Percentiles rank a stretch among this genome's conserved stretches.
Conservation (phyloP, 2,329 filamentous ascomycete genomes). For the Lachnellula arida region DNA sequence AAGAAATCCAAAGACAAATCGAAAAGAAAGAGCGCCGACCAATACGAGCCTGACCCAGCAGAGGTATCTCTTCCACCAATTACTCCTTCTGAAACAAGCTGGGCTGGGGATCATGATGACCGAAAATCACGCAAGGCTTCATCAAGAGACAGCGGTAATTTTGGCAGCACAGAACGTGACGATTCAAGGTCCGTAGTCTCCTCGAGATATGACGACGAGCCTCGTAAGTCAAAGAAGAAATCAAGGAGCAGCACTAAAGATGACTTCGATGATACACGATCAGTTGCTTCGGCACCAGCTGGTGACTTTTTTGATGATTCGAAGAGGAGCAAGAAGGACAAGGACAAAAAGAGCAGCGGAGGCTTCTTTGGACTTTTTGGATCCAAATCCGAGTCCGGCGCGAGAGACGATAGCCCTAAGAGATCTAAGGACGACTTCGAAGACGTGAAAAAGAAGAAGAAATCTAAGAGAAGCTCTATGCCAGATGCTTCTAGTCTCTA, state of each 20-base stretch:
- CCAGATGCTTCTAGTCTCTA: conserved; percentile 25
- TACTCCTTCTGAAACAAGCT: conserved; percentile 26
- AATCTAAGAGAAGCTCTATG: conserved; percentile 29
- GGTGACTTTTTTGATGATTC: conserved; percentile 32
- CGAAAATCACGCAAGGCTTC: conserved; percentile 32
- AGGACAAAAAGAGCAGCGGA: conserved; percentile 36
- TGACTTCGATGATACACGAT: conserved; percentile 45
- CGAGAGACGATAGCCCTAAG: conserved; percentile 24
- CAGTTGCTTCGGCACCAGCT: conserved; percentile 40
- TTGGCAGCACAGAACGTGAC: conserved; percentile 35
- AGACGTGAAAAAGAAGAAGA: conserved; percentile 30
- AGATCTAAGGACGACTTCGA: conserved; percentile 25
- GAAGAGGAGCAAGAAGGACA: conserved; percentile 36
- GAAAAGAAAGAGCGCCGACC: conserved; percentile 16
- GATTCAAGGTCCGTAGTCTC: conserved; percentile 48
- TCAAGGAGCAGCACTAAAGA: conserved; percentile 39
- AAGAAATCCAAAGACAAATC: conserved; percentile 24
- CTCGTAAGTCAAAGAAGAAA: conserved; percentile 32
- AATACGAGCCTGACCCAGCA: conserved; percentile 26
- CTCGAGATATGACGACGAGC: conserved; percentile 30
- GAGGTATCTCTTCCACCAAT: conserved; percentile 27
- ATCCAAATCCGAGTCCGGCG: conserved; percentile 33
- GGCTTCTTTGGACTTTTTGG: conserved; percentile 41
- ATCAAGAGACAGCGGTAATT: conserved; percentile 38
- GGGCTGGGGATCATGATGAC: conserved; percentile 32